Conservation (phyloP, 768 basidiomycete genomes). For the Amanita molliuscula region DNA sequence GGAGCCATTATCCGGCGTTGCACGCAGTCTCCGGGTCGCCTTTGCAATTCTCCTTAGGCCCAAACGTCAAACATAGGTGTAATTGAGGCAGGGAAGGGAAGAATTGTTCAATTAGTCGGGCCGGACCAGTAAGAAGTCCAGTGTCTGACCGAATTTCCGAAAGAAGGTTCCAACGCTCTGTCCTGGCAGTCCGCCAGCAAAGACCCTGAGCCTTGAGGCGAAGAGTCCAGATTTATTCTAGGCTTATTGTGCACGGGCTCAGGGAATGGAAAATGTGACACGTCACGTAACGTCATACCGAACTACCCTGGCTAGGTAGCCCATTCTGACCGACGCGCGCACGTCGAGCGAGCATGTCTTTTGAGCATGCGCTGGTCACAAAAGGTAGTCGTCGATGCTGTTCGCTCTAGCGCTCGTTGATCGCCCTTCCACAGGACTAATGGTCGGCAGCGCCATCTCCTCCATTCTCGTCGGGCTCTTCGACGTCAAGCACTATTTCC, state of each 20-base stretch:
- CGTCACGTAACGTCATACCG: neutral
- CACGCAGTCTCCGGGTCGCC: neutral
- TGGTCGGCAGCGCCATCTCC: constrained; percentile 58
- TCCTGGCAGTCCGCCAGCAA: neutral
- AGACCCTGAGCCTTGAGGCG: neutral
- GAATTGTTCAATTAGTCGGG: neutral
- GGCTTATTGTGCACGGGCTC: neutral
- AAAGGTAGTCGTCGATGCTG: constrained; percentile 45
- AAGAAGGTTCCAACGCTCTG: neutral
- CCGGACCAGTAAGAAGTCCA: neutral
- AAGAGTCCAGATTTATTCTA: neutral
- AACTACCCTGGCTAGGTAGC: neutral
- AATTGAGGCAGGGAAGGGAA: neutral
- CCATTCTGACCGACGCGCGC: neutral
- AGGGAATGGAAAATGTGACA: neutral
- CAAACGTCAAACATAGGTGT: neutral
- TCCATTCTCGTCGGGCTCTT: constrained; percentile 73
- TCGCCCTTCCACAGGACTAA: constrained; percentile 45
- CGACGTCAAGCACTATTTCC: constrained; percentile 83
- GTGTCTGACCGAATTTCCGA: neutral
- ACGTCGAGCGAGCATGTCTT: constrained; percentile 42
- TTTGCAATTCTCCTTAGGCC: neutral
- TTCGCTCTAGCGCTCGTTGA: neutral
- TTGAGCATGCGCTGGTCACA: constrained; percentile 75
- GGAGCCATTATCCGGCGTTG: neutral